Evolutionary conservation across 371 early-diverging fungal species (phyloP).

Genomic region (Neoconidiobolus thromboides): DNA sequence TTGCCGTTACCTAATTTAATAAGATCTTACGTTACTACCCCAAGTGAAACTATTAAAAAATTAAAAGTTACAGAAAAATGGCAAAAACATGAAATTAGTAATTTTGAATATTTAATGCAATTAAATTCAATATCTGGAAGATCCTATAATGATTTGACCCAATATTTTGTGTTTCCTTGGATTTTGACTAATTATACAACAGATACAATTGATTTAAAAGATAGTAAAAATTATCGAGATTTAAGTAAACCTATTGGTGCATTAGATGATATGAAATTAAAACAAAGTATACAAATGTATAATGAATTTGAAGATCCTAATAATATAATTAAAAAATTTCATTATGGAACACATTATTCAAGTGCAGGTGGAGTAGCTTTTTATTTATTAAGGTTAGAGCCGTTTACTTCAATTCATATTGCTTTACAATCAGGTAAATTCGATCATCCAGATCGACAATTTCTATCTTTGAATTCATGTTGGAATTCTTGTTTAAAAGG

Average conservation of each 20-base stretch:
- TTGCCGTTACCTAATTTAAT: conserved; percentile 18
- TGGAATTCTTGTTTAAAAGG: conserved; percentile 22
- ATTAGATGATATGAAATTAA: conserved; percentile 26
- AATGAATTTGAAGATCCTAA: conserved; percentile 40
- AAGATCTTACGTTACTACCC: conserved; percentile 14
- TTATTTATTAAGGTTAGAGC: conserved; percentile 47
- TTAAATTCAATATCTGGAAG: conserved; percentile 43
- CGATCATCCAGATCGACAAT: conserved; percentile 44
- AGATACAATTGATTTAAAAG: conserved; percentile 28
- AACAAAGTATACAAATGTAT: conserved; percentile 33
- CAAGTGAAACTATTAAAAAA: conserved; percentile 11
- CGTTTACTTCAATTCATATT: conserved; percentile 45
- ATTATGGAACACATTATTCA: conserved; percentile 60
- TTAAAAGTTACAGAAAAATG: conserved; percentile 31
- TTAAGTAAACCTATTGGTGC: conserved; percentile 55
- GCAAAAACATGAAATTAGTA: conserved; percentile 37
- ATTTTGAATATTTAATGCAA: conserved; percentile 54
- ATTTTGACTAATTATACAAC: conserved; percentile 27
- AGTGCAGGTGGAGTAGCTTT: conserved; percentile 46
- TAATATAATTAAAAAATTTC: conserved; percentile 32
- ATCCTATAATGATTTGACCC: conserved; percentile 23
- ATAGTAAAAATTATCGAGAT: conserved; percentile 38
- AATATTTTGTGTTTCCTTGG: conserved; percentile 34
- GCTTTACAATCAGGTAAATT: conserved; percentile 52
- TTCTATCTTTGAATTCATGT: conserved; percentile 16